phyloP scores from a whole-genome alignment of 495 filamentous ascomycete species.

The Penicillium silybi region DNA sequence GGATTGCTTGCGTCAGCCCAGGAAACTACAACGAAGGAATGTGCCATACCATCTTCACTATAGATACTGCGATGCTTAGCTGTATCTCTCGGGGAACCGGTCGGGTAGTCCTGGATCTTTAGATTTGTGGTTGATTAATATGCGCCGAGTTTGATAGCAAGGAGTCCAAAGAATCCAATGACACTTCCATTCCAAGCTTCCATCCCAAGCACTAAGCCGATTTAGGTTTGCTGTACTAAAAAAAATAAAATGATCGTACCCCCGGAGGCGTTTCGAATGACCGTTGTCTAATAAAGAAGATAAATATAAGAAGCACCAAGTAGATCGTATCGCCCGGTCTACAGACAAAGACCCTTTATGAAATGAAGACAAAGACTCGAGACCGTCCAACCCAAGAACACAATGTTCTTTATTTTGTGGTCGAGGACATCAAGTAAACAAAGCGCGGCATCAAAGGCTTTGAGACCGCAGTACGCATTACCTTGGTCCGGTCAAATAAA shows the following conservation, averaged over 20 bases:
- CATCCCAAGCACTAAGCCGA: no score
- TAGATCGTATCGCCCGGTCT: neutral
- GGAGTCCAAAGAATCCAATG: no score
- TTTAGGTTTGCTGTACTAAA: no score
- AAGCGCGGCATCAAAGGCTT: neutral
- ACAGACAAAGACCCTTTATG: neutral
- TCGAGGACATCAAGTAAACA: neutral
- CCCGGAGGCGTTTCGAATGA: neutral
- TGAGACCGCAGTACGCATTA: neutral
- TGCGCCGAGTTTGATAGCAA: no score
- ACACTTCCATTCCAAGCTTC: no score
- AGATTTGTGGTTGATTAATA: no score
- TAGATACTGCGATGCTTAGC: constrained; percentile 4
- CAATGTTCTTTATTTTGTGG: neutral
- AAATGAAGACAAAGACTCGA: neutral
- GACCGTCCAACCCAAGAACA: neutral
- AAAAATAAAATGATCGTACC: neutral
- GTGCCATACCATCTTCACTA: constrained; percentile 9
- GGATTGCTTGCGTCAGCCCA: constrained; percentile 2
- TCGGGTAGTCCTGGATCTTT: constrained; percentile 2
- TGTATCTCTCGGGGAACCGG: constrained; percentile 8
- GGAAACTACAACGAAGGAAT: neutral
- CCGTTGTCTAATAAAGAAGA: neutral
- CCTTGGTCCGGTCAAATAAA: neutral
- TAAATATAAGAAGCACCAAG: neutral